Evolutionary conservation across 2,329 filamentous ascomycete genomes (phyloP).

Genomic region (Ramichloridium luteum): DNA sequence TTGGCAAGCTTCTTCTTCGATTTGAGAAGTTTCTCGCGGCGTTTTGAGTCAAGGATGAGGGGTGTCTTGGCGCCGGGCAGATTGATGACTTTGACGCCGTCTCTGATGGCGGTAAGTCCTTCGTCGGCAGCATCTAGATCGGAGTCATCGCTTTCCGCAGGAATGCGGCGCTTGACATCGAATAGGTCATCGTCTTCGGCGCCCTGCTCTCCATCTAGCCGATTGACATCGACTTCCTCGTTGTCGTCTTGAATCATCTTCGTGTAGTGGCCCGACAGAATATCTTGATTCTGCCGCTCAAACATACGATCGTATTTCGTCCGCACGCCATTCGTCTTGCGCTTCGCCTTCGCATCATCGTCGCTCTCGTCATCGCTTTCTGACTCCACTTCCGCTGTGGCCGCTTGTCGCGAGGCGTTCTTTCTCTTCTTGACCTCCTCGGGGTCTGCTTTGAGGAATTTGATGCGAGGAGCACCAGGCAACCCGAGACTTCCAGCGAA

Average conservation of each 20-base stretch:
- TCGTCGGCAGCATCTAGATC: slow-evolving; percentile 33
- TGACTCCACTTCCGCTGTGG: slow-evolving; percentile 47
- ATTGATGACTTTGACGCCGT: slow-evolving; percentile 49
- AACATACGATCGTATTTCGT: slow-evolving; percentile 99
- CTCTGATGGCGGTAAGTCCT: slow-evolving; percentile 22
- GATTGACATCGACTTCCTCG: slow-evolving; percentile 24
- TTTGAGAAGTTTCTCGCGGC: slow-evolving; percentile 84
- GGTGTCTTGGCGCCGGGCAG: slow-evolving; percentile 55
- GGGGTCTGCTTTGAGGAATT: slow-evolving; percentile 80
- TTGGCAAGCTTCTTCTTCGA: slow-evolving; percentile 93
- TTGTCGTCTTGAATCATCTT: slow-evolving; percentile 57
- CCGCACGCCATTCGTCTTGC: slow-evolving; percentile 56
- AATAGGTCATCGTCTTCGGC: slow-evolving; percentile 67
- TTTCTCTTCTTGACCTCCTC: slow-evolving; percentile 78
- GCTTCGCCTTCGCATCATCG: slow-evolving; percentile 34
- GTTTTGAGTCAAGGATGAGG: slow-evolving; percentile 82
- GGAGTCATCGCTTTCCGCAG: slow-evolving; percentile 46
- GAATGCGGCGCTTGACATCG: slow-evolving; percentile 77
- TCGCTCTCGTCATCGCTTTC: slow-evolving; percentile 45
- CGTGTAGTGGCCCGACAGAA: slow-evolving; percentile 84
- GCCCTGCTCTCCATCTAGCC: slow-evolving; percentile 22
- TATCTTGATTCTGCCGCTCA: slow-evolving; percentile 88
- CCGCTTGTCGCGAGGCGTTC: slow-evolving; percentile 59
- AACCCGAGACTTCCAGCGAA: slow-evolving; percentile 78
- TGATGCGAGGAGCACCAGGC: slow-evolving; percentile 83